Conservation (phyloP, 169 alveolate species). For the Cryptosporidium felis region DNA sequence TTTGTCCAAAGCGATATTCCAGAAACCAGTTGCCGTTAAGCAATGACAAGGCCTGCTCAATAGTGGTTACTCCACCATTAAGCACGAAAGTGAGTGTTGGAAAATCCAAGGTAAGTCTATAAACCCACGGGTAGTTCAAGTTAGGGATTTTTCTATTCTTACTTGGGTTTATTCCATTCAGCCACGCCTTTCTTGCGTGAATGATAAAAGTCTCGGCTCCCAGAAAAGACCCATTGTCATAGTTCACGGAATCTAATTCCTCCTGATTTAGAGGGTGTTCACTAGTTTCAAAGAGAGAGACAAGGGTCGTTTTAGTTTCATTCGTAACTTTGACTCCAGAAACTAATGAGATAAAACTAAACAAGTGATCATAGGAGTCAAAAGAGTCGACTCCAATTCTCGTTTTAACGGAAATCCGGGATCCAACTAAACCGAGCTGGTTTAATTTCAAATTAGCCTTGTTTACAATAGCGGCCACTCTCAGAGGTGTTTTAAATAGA, state of each 20-base stretch:
- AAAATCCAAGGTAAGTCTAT: conserved; percentile 83
- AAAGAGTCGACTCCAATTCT: conserved; percentile 94
- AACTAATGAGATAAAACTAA: conserved; percentile 79
- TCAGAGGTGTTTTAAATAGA: conserved; percentile 89
- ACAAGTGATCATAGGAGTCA: conserved; percentile 84
- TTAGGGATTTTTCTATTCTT: conserved; percentile 93
- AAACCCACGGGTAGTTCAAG: conserved; percentile 89
- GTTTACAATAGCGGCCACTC: conserved; percentile 55
- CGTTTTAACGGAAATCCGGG: conserved; percentile 93
- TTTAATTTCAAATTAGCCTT: conserved; percentile 24
- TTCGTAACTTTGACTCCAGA: conserved; percentile 76
- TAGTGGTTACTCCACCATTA: conserved; percentile 90
- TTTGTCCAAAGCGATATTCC: neutral
- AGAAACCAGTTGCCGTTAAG: conserved; percentile 34
- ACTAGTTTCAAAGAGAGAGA: neutral
- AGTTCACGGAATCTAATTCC: neutral
- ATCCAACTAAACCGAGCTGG: conserved; percentile 70
- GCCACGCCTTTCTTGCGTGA: conserved; percentile 93
- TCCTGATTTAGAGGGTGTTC: neutral
- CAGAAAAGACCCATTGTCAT: conserved; percentile 69
- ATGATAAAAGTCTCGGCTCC: conserved; percentile 91
- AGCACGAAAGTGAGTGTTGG: conserved; percentile 89
- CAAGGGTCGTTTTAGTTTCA: conserved; percentile 52
- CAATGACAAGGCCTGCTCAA: conserved; percentile 70
- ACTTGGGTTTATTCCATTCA: conserved; percentile 90